A percentile compares a stretch with the other conserved stretches of the same genome.
These are phyloP conservation scores for Populus deltoides DNA, from an alignment of 345 rosid genomes.

Conservation along the genomic window DNA sequence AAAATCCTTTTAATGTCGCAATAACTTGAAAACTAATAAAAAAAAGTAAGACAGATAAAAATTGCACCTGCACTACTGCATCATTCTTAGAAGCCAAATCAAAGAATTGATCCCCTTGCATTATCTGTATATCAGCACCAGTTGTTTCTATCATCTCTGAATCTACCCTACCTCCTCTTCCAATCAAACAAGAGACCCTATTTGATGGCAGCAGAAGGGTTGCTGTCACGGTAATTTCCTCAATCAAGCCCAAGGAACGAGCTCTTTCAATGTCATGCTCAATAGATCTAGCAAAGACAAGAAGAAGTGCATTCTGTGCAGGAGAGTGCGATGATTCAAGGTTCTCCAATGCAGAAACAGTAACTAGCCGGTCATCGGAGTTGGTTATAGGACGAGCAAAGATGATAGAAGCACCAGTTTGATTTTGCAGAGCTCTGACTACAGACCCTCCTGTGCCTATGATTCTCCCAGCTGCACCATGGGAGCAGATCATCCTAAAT, in stretches of 20 bases:
- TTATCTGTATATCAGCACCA: conserved; percentile 42
- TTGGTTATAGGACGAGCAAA: conserved; percentile 25
- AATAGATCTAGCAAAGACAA: conserved; percentile 57
- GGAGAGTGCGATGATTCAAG: conserved; percentile 50
- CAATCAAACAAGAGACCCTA: conserved; percentile 24
- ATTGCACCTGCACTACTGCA: conserved; percentile 50
- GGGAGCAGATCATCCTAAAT: conserved; percentile 51
- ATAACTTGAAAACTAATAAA: not conserved
- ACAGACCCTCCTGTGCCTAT: conserved; percentile 58
- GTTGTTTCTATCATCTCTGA: conserved; percentile 31
- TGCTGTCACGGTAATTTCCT: conserved; percentile 41
- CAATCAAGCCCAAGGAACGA: conserved; percentile 22
- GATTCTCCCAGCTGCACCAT: conserved; percentile 49
- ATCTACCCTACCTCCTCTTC: conserved; percentile 21
- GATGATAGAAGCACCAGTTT: conserved; percentile 57
- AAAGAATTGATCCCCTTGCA: conserved; percentile 28
- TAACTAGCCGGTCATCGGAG: conserved; percentile 10
- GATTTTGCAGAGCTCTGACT: conserved; percentile 53
- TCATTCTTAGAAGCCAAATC: conserved; percentile 36
- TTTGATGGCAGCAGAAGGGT: conserved; percentile 49
- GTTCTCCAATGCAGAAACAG: conserved; percentile 30
- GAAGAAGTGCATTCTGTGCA: conserved; percentile 53
- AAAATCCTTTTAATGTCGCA: not conserved
- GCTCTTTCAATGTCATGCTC: conserved; percentile 46
- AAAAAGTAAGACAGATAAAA: not conserved